These are phyloP conservation scores for Suillus spraguei DNA, from an alignment of 768 basidiomycete species.

Conservation along the genomic window DNA sequence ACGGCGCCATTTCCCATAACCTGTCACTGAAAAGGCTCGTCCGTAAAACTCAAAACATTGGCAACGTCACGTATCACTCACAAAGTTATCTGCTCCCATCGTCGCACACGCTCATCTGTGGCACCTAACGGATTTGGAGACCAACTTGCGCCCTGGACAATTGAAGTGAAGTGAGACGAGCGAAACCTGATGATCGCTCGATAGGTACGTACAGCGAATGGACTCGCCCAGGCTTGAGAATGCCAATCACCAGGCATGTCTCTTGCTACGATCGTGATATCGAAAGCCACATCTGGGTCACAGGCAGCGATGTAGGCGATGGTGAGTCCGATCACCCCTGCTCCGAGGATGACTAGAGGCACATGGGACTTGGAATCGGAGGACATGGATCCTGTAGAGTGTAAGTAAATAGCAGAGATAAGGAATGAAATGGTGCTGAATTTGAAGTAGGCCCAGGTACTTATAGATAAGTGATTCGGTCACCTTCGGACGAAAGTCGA, in stretches of 20 bases:
- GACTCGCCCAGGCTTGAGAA: conserved; percentile 51
- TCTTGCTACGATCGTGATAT: conserved; percentile 35
- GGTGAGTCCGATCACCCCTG: conserved; percentile 43
- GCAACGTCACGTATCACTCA: conserved; percentile 29
- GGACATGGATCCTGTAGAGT: conserved; percentile 17
- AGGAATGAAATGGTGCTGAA: not conserved
- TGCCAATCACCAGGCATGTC: conserved; percentile 41
- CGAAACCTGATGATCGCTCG: not conserved
- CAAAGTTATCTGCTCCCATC: conserved; percentile 47
- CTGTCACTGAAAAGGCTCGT: conserved; percentile 36
- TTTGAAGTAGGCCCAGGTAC: not conserved
- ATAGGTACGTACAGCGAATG: conserved; percentile 45
- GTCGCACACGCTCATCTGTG: conserved; percentile 34
- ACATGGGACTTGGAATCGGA: conserved; percentile 10
- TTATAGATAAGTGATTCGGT: conserved; percentile 4
- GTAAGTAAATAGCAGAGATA: not conserved
- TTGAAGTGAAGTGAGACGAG: not conserved
- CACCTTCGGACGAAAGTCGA: not conserved
- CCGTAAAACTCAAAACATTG: not conserved
- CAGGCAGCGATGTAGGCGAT: conserved; percentile 36
- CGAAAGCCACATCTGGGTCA: conserved; percentile 21
- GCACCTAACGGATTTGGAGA: conserved; percentile 42
- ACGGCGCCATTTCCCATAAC: conserved; percentile 49
- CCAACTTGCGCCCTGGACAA: conserved; percentile 51
- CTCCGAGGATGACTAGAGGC: conserved; percentile 38